phyloP scores from a whole-genome alignment of 371 early-diverging fungal species.

The Mortierella sp. region DNA sequence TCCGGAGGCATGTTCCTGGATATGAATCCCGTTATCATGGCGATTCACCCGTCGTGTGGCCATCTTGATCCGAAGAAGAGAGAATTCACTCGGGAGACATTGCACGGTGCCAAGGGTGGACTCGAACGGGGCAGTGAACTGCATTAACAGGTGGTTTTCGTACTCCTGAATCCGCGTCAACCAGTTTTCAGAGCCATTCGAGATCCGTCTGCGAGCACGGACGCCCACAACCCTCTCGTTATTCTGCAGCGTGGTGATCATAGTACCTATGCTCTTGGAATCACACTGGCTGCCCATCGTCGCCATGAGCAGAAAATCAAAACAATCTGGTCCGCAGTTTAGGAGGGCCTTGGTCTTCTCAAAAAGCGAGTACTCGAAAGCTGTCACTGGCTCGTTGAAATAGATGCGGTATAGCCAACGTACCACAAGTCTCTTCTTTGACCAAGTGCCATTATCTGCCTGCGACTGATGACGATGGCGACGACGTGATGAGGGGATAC shows the following conservation, averaged over 20 bases:
- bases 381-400: slow-evolving; percentile 91
- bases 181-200: slow-evolving; percentile 80
- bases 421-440: slow-evolving; percentile 97
- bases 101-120: slow-evolving; percentile 92
- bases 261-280: slow-evolving; percentile 70
- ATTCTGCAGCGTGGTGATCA: slow-evolving; percentile 77
- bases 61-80: slow-evolving; percentile 86
- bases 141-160: slow-evolving; percentile 93
- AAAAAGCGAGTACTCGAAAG: slow-evolving; percentile 92
- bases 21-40: not conserved
- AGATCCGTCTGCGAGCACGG: slow-evolving; percentile 81
- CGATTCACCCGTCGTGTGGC: slow-evolving; percentile 65
- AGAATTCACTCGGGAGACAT: slow-evolving; percentile 94
- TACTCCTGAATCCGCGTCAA: slow-evolving; percentile 93
- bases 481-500: slow-evolving; percentile 82
- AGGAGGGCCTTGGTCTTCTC: slow-evolving; percentile 80
- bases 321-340: slow-evolving; percentile 81
- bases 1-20: slow-evolving; percentile 8
- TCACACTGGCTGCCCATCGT: slow-evolving; percentile 91
- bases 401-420: slow-evolving; percentile 90
- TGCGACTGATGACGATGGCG: slow-evolving; percentile 58
- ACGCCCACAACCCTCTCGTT: slow-evolving; percentile 82
- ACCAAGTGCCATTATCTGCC: slow-evolving; percentile 92
- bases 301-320: slow-evolving; percentile 92
- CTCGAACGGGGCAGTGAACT: slow-evolving; percentile 91